Evolutionary conservation across 345 rosid species (phyloP).

Genomic region (Hirschfeldia incana): DNA sequence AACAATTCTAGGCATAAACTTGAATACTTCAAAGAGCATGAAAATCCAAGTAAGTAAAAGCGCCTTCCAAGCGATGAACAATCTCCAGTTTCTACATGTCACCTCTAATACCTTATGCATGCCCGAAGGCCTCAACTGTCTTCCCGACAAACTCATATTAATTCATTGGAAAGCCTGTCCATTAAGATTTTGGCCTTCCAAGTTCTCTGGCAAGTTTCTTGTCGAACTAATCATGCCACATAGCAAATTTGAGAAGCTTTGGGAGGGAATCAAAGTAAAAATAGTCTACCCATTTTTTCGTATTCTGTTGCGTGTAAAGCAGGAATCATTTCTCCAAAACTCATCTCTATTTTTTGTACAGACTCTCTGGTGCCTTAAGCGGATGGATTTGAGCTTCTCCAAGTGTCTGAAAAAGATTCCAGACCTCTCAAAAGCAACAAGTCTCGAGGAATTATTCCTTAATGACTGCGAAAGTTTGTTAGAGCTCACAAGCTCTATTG

Average conservation of each 20-base stretch:
- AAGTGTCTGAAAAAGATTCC: neutral
- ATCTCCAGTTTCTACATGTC: neutral
- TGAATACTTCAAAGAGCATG: neutral
- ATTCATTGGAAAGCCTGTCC: neutral
- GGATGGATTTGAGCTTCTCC: neutral
- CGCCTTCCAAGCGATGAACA: neutral
- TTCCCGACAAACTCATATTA: neutral
- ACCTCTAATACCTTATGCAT: neutral
- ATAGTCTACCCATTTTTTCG: no score
- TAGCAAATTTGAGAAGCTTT: slow-evolving; percentile 27
- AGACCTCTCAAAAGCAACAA: neutral
- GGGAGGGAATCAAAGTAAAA: slow-evolving; percentile 29
- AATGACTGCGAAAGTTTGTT: neutral
- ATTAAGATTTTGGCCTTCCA: slow-evolving; percentile 1
- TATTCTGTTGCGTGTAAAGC: neutral
- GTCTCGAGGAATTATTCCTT: neutral
- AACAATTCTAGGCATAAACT: neutral
- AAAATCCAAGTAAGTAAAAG: neutral
- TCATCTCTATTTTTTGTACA: neutral
- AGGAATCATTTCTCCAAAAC: neutral
- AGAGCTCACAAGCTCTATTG: slow-evolving; percentile 12
- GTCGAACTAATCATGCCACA: neutral
- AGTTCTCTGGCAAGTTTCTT: slow-evolving; percentile 10
- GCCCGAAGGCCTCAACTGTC: neutral
- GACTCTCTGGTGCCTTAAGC: neutral